Conservation (phyloP, 768 basidiomycete species). For the Lactarius deliciosus region DNA sequence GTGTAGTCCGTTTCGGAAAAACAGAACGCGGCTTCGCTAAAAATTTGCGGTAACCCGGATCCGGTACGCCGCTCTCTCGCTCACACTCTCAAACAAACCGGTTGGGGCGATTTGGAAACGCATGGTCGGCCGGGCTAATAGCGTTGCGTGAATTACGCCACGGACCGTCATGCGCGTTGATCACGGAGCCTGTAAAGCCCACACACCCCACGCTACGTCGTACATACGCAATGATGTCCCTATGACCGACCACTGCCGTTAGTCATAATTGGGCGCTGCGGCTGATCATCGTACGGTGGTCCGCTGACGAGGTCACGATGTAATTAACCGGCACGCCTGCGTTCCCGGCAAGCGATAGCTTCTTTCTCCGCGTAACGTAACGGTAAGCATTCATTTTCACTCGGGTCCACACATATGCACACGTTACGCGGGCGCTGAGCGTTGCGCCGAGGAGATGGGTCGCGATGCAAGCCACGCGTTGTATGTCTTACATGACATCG, state of each 20-base stretch:
- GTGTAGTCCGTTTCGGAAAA: background rate
- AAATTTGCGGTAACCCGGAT: background rate
- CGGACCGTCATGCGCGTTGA: background rate
- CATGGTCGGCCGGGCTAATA: too few relatives aligned
- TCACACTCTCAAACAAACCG: background rate
- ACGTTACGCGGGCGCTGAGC: background rate
- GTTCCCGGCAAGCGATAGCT: background rate
- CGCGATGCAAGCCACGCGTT: background rate
- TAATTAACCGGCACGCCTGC: background rate
- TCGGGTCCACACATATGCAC: background rate
- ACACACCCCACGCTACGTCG: background rate
- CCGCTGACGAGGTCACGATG: conserved; percentile 22
- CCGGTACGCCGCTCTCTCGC: background rate
- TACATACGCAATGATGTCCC: background rate
- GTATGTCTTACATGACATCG: background rate
- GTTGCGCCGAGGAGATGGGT: background rate
- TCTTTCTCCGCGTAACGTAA: background rate
- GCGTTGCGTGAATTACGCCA: background rate
- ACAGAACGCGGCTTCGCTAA: background rate
- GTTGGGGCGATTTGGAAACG: background rate
- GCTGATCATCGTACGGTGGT: conserved; percentile 3
- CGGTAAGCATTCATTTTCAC: background rate
- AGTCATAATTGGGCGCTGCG: background rate
- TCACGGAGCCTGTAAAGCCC: background rate
- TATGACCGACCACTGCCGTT: background rate